phyloP scores from a whole-genome alignment of 2,329 filamentous ascomycete genomes.

The Stemphylium lycopersici region DNA sequence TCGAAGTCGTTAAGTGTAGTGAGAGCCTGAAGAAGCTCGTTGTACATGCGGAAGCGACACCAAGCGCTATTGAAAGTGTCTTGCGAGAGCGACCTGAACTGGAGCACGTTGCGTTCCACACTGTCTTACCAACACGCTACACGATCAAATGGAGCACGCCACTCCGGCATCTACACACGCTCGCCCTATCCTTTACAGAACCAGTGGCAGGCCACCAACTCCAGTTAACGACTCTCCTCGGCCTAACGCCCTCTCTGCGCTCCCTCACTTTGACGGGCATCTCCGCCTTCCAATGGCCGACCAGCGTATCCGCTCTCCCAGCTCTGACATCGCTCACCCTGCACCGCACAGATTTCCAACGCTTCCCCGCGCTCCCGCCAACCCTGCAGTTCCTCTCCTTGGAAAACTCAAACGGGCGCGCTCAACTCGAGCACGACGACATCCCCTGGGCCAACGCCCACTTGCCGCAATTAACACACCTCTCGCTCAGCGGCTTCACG shows the following conservation, averaged over 20 bases:
- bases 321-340: slow-evolving; percentile 21
- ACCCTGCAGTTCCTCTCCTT: slow-evolving; percentile 27
- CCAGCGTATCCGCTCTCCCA: background rate
- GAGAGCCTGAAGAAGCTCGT: slow-evolving; percentile 34
- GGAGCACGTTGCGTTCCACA: slow-evolving; percentile 31
- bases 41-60: slow-evolving; percentile 32
- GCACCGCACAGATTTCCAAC: background rate
- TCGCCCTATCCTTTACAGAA: slow-evolving; percentile 19
- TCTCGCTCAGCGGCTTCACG: slow-evolving; percentile 21
- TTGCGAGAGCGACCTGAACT: slow-evolving; percentile 33
- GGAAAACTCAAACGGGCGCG: background rate
- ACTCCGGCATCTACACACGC: slow-evolving; percentile 31
- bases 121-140: background rate
- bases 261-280: slow-evolving; percentile 20
- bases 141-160: slow-evolving; percentile 31
- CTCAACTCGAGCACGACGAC: background rate
- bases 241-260: slow-evolving; percentile 22
- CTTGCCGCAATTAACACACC: slow-evolving; percentile 23
- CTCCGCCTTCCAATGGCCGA: background rate
- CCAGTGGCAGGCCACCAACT: background rate
- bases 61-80: slow-evolving; percentile 38
- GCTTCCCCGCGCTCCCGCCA: slow-evolving; percentile 19
- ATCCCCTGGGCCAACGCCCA: background rate
- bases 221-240: slow-evolving; percentile 7
- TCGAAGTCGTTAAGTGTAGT: slow-evolving; percentile 37